These are phyloP conservation scores for Thielaviopsis musarum DNA, from an alignment of 2,329 filamentous ascomycete species.

Conservation along the genomic window DNA sequence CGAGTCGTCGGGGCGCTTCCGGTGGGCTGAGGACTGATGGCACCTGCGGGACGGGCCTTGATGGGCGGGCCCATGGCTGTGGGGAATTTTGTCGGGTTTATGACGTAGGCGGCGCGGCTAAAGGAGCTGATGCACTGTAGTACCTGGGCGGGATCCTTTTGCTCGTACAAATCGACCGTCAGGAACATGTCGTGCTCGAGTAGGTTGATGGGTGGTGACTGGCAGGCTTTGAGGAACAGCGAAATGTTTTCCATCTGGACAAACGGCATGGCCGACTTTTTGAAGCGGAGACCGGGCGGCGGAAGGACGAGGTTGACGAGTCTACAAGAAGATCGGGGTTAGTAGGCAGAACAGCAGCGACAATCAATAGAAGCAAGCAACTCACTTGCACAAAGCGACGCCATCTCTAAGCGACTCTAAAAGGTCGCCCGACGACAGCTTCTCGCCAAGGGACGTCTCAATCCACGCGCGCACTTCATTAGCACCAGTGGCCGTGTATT, in stretches of 20 bases:
- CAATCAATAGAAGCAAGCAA: slow-evolving; percentile 4
- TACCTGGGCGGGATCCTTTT: slow-evolving; percentile 91
- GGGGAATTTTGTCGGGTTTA: slow-evolving; percentile 60
- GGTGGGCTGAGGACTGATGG: slow-evolving; percentile 50
- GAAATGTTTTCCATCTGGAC: slow-evolving; percentile 99
- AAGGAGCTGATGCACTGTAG: slow-evolving; percentile 85
- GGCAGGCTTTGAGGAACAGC: slow-evolving; percentile 80
- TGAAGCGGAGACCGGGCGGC: slow-evolving; percentile 70
- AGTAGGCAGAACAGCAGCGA: background rate
- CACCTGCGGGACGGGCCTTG: slow-evolving; percentile 37
- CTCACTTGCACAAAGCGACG: slow-evolving; percentile 78
- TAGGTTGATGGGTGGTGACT: slow-evolving; percentile 67
- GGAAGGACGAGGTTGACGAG: slow-evolving; percentile 68
- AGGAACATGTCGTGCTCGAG: slow-evolving; percentile 91
- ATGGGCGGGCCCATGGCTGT: slow-evolving; percentile 49
- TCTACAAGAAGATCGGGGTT: slow-evolving; percentile 25
- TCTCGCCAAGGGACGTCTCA: slow-evolving; percentile 60
- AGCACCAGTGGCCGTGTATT: slow-evolving; percentile 81
- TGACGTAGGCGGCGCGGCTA: slow-evolving; percentile 63
- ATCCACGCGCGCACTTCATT: slow-evolving; percentile 79
- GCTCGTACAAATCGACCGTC: slow-evolving; percentile 89
- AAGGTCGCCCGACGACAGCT: slow-evolving; percentile 56
- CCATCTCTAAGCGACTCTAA: slow-evolving; percentile 81
- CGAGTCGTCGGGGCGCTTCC: slow-evolving; percentile 29
- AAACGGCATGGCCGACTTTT: slow-evolving; percentile 87